phyloP scores from a whole-genome alignment of 805 yeast species.

The Ogataea nitratoaversa region DNA sequence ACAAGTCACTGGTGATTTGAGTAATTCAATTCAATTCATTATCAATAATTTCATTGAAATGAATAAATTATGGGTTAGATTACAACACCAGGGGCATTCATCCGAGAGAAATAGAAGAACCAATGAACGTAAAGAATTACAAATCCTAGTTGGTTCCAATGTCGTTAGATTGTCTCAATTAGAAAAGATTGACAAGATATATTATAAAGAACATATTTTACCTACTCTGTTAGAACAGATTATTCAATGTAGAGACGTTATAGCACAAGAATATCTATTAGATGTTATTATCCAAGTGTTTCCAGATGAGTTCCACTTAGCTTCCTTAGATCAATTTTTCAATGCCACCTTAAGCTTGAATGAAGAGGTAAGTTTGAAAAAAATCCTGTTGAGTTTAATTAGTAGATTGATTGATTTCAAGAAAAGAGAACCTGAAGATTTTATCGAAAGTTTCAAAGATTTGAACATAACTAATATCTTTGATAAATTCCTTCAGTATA shows the following conservation, averaged over 20 bases:
- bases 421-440: constrained; percentile 32
- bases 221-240: constrained; percentile 86
- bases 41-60: constrained; percentile 89
- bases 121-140: constrained; percentile 81
- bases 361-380: constrained; percentile 65
- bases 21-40: constrained; percentile 73
- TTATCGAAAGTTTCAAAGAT: constrained; percentile 12
- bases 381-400: constrained; percentile 64
- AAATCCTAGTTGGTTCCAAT: constrained; percentile 89
- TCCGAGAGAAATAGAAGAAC: constrained; percentile 71
- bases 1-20: constrained; percentile 36
- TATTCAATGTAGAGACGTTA: constrained; percentile 83
- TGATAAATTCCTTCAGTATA: constrained; percentile 61
- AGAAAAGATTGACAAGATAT: constrained; percentile 60
- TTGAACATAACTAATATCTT: constrained; percentile 38
- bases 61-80: constrained; percentile 96
- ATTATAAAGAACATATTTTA: constrained; percentile 50
- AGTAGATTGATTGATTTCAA: constrained; percentile 62
- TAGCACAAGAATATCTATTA: constrained; percentile 88
- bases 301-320: constrained; percentile 86
- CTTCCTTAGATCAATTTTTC: constrained; percentile 64
- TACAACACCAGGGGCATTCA: constrained; percentile 93
- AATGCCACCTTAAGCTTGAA: constrained; percentile 61
- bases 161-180: constrained; percentile 84
- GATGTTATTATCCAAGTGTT: constrained; percentile 93